Conservation (phyloP, 257 asterid genomes). For the Lycium ferocissimum region DNA sequence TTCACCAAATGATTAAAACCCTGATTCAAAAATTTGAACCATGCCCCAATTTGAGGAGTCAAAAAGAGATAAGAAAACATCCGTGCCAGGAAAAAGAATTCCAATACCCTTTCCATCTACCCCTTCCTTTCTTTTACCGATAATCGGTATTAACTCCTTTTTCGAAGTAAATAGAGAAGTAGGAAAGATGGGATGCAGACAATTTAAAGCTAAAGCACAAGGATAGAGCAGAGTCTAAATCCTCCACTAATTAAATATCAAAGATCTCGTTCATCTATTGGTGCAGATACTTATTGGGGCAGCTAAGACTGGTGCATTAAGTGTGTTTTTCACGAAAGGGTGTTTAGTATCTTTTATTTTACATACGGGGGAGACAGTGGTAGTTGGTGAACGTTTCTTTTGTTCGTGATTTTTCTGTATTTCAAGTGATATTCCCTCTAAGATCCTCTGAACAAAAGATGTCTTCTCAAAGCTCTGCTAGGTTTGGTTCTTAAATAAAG, state of each 20-base stretch:
- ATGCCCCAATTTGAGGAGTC: neutral
- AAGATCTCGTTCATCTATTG: neutral
- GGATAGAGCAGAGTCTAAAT: neutral
- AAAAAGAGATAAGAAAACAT: neutral
- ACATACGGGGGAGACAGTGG: neutral
- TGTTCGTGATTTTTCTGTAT: neutral
- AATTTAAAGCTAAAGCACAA: slow-evolving; percentile 3
- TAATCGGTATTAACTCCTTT: slow-evolving; percentile 3
- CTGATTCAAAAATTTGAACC: neutral
- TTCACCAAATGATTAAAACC: neutral
- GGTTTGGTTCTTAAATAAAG: neutral
- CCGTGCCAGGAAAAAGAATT: neutral
- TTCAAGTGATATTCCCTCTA: neutral
- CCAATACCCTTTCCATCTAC: neutral
- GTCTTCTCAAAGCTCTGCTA: slow-evolving; percentile 2
- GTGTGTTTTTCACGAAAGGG: neutral
- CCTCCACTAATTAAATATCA: neutral
- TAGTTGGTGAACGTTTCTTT: neutral
- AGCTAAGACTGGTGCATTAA: neutral
- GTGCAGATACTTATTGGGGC: neutral
- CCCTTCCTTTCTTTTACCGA: neutral
- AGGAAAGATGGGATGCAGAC: slow-evolving; percentile 7
- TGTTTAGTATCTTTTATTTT: neutral
- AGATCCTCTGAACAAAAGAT: neutral
- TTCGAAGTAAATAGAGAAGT: neutral